These are phyloP conservation scores for Ophiostoma ips DNA, from an alignment of 2,329 filamentous ascomycete genomes.

Conservation along the genomic window DNA sequence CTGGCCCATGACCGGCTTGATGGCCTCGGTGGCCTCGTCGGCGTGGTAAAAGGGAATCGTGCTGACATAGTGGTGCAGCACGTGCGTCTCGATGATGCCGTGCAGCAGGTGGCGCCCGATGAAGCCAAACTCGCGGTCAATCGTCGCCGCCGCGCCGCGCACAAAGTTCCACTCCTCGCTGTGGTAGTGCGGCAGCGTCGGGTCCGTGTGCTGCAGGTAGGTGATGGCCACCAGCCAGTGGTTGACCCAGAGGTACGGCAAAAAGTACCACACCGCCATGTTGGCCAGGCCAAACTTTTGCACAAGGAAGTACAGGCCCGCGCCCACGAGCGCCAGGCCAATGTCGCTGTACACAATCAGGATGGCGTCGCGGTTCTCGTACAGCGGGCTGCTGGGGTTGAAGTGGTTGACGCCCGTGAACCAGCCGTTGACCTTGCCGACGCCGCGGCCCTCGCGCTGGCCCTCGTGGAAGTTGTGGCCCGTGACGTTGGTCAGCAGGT, in stretches of 20 bases:
- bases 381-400: slow-evolving; percentile 73
- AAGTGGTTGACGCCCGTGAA: slow-evolving; percentile 88
- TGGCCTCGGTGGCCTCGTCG: slow-evolving; percentile 17
- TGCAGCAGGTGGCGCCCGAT: slow-evolving; percentile 79
- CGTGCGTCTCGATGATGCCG: slow-evolving; percentile 93
- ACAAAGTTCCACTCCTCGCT: slow-evolving; percentile 79
- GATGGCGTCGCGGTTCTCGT: slow-evolving; percentile 80
- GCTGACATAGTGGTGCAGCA: slow-evolving; percentile 92
- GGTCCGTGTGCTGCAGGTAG: slow-evolving; percentile 92
- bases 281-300: slow-evolving; percentile 73
- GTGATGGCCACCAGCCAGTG: slow-evolving; percentile 98
- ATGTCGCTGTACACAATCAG: slow-evolving; percentile 78
- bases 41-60: slow-evolving; percentile 51
- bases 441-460: slow-evolving; percentile 84
- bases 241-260: slow-evolving; percentile 96
- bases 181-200: slow-evolving; percentile 80
- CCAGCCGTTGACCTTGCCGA: slow-evolving; percentile 77
- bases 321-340: slow-evolving; percentile 52
- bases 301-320: slow-evolving; percentile 53
- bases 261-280: slow-evolving; percentile 84
- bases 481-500: slow-evolving; percentile 82
- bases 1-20: slow-evolving; percentile 76
- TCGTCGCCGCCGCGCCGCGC: slow-evolving; percentile 83
- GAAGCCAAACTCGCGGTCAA: slow-evolving; percentile 94
- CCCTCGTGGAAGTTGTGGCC: slow-evolving; percentile 90